Conservation (phyloP, 257 asterid genomes). For the Linderniella brevidens region DNA sequence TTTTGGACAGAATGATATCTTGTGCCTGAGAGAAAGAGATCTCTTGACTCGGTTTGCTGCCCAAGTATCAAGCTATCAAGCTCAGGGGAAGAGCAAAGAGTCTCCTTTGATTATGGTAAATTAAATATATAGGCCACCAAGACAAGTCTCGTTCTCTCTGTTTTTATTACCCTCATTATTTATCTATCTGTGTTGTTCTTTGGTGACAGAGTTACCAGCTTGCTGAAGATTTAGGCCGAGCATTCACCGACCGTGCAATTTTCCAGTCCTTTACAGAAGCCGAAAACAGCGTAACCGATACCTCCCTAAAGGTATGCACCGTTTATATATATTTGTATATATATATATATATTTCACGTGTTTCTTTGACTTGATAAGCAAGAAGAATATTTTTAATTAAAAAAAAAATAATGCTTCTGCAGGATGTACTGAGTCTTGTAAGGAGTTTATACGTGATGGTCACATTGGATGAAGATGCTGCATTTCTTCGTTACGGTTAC, state of each 20-base stretch:
- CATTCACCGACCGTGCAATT: conserved; percentile 65
- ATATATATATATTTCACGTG: not conserved
- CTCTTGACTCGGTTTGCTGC: conserved; percentile 61
- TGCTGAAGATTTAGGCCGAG: conserved; percentile 93
- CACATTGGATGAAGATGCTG: conserved; percentile 69
- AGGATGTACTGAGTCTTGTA: conserved; percentile 50
- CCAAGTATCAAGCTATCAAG: conserved; percentile 47
- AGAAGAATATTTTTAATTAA: no score
- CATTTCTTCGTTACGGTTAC: conserved; percentile 81
- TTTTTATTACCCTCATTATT: not conserved
- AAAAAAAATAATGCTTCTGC: conserved; percentile 11
- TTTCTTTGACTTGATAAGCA: not conserved
- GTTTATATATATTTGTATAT: not conserved
- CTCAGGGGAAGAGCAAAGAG: conserved; percentile 77
- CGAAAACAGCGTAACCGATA: conserved; percentile 40
- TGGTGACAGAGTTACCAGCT: conserved; percentile 64
- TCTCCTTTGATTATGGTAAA: conserved; percentile 46
- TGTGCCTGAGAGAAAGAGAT: conserved; percentile 85
- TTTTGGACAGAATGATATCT: conserved; percentile 42
- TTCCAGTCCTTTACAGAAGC: conserved; percentile 49
- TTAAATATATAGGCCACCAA: conserved; percentile 9
- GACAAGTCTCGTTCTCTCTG: not conserved
- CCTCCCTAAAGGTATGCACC: conserved; percentile 38
- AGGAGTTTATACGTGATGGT: conserved; percentile 55
- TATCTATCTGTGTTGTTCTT: conserved; percentile 2